Evolutionary conservation across 345 rosid species (phyloP).

Genomic region (Atalantia buxifolia): DNA sequence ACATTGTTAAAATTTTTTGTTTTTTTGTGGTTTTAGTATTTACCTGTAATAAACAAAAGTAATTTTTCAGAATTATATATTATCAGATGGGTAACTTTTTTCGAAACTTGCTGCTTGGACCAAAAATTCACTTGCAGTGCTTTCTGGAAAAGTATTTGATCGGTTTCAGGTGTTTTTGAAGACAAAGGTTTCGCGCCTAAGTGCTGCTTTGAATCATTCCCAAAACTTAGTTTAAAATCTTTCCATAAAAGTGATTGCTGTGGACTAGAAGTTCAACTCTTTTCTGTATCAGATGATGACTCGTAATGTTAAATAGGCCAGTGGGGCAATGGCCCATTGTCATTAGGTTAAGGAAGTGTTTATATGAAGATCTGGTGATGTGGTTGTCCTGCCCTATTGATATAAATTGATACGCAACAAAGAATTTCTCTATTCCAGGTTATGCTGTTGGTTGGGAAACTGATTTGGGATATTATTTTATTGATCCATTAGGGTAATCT

Average conservation of each 20-base stretch:
- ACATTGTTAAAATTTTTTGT: too few species aligned
- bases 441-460: not conserved
- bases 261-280: not conserved
- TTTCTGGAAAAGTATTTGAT: not conserved
- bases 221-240: not conserved
- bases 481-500: not conserved
- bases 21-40: not conserved
- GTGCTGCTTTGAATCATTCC: not conserved
- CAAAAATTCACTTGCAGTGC: not conserved
- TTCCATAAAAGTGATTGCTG: not conserved
- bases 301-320: not conserved
- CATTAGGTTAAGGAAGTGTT: not conserved
- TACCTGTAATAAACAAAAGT: not conserved
- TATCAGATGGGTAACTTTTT: not conserved
- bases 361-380: not conserved
- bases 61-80: not conserved
- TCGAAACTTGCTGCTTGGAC: not conserved
- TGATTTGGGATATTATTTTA: not conserved
- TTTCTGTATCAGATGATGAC: not conserved
- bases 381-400: not conserved
- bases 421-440: not conserved
- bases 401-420: not conserved
- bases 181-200: not conserved
- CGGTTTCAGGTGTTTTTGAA: not conserved
- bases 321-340: not conserved